Evolutionary conservation across 2,329 filamentous ascomycete species (phyloP), one percentile per base, ranked within the genome.

Genomic region (Pestalotiopsis sp.): DNA sequence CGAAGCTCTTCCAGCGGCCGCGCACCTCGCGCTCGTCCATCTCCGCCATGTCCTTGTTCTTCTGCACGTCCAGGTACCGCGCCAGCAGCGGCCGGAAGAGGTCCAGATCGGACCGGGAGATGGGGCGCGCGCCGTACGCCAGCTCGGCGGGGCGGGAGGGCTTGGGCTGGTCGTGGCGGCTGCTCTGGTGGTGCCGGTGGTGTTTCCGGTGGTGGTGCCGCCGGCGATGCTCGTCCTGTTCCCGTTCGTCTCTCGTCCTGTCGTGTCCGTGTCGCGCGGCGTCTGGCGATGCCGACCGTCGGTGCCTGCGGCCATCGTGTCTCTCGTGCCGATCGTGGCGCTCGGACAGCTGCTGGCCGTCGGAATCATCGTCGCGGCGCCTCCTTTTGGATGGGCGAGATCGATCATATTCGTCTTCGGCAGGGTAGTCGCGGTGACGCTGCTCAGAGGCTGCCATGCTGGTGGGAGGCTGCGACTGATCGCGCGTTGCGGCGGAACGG

Each of bases 1-100:
- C 78, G 75, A 98, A 99, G 77, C 94, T 95, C 85, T 97, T 97
- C 94, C 95, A 99, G 66, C 95, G 84, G 1, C 94, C 94, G 71
- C 86, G 91, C 0, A 90, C 80, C 77, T 98, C 94, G n/a, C 87
- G 86, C 70, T 93, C 90, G 67, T 89, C 86, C 72, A 98, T 83
- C 10, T 88, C 85, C 20, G 89, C 84, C 1, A 97, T 81, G 65
- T 91, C 81, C 55, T 92, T 85, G 52, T 89, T 85, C 81, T 98
- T 98, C 79, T 98, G 95, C 40, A 97, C 87, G 73, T 94, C 92
- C 30, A 98, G 85, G 74, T 98, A 98, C 61, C 92, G 88, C 17
- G 90, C 92, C 70, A 98, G 93, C 68, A 98, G 83, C 0, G 91
- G 87, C 69, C 86, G 85, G 75, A 93, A 94, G 0, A 80, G 73